These are phyloP conservation scores for Scolecobasidium constrictum DNA, from an alignment of 2,329 filamentous ascomycete species.

Conservation along the genomic window DNA sequence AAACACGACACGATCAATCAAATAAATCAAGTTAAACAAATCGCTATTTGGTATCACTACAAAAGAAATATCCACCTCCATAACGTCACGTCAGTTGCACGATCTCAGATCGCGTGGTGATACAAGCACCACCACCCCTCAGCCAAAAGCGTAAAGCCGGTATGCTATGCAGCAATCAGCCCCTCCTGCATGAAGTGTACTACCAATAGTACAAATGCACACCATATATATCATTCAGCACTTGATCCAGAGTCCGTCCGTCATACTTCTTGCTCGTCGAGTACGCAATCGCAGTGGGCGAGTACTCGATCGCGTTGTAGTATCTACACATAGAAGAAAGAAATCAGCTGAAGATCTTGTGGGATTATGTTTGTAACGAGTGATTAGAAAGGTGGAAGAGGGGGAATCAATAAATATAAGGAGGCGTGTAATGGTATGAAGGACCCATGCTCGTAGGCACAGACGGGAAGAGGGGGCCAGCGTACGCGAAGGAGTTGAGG, in stretches of 20 bases:
- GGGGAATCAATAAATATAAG: not conserved
- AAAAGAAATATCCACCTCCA: no score
- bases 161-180: no score
- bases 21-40: no score
- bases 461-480: not conserved
- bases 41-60: no score
- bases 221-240: not conserved
- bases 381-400: not conserved
- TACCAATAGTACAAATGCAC: not conserved
- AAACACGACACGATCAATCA: no score
- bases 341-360: not conserved
- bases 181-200: no score
- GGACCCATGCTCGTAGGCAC: not conserved
- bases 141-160: no score
- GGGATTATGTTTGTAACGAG: no score
- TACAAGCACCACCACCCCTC: no score
- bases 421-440: no score
- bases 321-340: not conserved
- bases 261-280: not conserved
- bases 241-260: not conserved
- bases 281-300: not conserved
- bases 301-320: not conserved
- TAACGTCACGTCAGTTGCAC: no score
- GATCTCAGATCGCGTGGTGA: no score
- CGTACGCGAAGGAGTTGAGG: not conserved